A percentile compares a stretch with the other conserved stretches of the same genome.
phyloP scores from a whole-genome alignment of 108 stramenopile species.

The Skeletonema grethae region DNA sequence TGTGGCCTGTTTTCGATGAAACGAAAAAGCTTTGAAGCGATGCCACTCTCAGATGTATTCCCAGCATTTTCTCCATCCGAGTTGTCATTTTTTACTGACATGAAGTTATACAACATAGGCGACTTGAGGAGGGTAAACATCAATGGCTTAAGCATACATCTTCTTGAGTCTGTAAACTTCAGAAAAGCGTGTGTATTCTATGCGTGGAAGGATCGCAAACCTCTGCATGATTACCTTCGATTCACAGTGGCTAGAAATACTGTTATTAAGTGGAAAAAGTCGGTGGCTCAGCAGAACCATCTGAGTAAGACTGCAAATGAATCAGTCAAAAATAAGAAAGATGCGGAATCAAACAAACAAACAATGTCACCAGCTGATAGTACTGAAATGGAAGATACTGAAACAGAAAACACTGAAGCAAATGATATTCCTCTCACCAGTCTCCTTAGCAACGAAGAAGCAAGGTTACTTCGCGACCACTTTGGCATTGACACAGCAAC shows the following conservation, averaged over 20 bases:
- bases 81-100: constrained; percentile 3
- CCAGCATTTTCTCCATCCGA: constrained; percentile 1
- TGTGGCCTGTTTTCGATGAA: background rate
- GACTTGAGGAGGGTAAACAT: constrained; percentile 13
- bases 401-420: background rate
- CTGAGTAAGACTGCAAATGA: background rate
- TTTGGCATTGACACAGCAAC: constrained; percentile 18
- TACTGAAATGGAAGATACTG: background rate
- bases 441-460: constrained; percentile 12
- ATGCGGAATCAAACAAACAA: background rate
- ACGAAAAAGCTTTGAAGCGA: background rate
- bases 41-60: background rate
- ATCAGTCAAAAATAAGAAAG: background rate
- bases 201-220: constrained; percentile 20
- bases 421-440: constrained; percentile 1
- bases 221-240: constrained; percentile 1
- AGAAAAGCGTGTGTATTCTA: constrained; percentile 20
- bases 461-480: constrained; percentile 7
- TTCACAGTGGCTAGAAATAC: constrained; percentile 8
- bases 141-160: constrained; percentile 1
- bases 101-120: constrained; percentile 2
- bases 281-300: background rate
- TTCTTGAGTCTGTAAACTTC: constrained; percentile 16
- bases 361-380: background rate
- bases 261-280: constrained; percentile 13